These are phyloP conservation scores for Penicillium digitatum DNA, from an alignment of 2,329 filamentous ascomycete genomes.

Conservation along the genomic window DNA sequence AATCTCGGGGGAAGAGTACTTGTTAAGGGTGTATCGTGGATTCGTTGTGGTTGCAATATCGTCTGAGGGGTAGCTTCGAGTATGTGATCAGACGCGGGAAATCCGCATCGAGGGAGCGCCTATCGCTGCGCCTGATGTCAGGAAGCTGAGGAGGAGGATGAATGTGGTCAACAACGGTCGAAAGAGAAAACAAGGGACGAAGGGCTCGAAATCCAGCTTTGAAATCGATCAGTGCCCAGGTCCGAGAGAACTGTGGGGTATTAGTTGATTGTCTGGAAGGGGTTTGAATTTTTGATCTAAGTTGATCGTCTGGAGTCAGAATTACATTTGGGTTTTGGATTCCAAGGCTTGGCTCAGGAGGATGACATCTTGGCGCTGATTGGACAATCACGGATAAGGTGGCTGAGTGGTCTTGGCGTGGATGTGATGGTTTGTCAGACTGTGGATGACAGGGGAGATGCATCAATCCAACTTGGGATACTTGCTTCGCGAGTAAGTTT, in stretches of 20 bases:
- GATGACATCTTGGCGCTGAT: slow-evolving; percentile 6
- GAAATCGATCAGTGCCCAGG: background rate
- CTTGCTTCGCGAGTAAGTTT: background rate
- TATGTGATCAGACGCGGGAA: background rate
- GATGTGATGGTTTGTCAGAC: background rate
- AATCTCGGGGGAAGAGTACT: background rate
- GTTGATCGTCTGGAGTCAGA: background rate
- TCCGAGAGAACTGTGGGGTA: background rate
- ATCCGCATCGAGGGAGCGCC: background rate
- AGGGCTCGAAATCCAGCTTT: background rate
- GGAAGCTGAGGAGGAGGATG: background rate
- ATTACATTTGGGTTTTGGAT: background rate
- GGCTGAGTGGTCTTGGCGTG: slow-evolving; percentile 8
- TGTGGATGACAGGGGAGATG: background rate
- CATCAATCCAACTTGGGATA: background rate
- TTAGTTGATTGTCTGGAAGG: background rate
- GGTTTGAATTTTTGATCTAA: background rate
- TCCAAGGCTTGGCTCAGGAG: background rate
- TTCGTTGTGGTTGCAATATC: background rate
- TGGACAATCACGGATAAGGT: slow-evolving; percentile 1
- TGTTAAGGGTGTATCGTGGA: background rate
- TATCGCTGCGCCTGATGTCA: background rate
- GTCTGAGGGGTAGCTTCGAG: background rate
- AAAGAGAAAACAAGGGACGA: background rate
- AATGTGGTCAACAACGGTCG: background rate